Evolutionary conservation across 1,284 basidiomycete genomes (phyloP), one percentile per base, ranked within the genome.

Genomic region (Marasmius oreades): DNA sequence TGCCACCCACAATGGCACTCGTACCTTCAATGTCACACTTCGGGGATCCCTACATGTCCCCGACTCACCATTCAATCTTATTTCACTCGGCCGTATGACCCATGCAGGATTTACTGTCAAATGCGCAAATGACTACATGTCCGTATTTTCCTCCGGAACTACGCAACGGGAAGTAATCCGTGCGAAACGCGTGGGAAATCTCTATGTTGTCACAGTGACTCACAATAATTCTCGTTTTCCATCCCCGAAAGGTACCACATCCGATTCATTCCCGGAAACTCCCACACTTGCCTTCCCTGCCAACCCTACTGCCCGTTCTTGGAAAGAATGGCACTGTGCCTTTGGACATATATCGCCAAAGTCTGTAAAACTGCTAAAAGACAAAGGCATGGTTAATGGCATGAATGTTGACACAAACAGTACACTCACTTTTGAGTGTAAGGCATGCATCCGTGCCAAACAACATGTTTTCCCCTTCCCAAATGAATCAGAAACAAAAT

Each of bases 401-500:
- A 62, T 64, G 6, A 42, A 61, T 3, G 42, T 12, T 10, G 4
- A 59, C 6, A 48, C 54, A 5, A 47, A 55, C 11, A 59, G 42
- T 14, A 51, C 48, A 0, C 33, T 31, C 28, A 31, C n/a, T 1
- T 64, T 64, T 47, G n/a, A 42, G 5, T 67, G 63, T 52, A 57
- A 59, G 34, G 51, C 59, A 1, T 66, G 66, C 52, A 33, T 42
- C 7, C 18, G 62, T 0, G 66, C 58, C 28, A 72, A 72, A 53
- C 58, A 65, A 55, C 62, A 62, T 50, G 66, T 66, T 39, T 59
- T 62, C 3, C 65, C 63, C 5, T 69, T 68, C 55, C 54, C 53
- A 46, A 26, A 54, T 18, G 52, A 61, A 14, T 39, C 55, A 8
- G 53, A 58, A 2, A 3, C 6, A 4, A 51, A 31, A n/a, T 60